Evolutionary conservation across 495 filamentous ascomycete species (phyloP), one percentile per base, ranked within the genome.

Genomic region (Xylaria cubensis): DNA sequence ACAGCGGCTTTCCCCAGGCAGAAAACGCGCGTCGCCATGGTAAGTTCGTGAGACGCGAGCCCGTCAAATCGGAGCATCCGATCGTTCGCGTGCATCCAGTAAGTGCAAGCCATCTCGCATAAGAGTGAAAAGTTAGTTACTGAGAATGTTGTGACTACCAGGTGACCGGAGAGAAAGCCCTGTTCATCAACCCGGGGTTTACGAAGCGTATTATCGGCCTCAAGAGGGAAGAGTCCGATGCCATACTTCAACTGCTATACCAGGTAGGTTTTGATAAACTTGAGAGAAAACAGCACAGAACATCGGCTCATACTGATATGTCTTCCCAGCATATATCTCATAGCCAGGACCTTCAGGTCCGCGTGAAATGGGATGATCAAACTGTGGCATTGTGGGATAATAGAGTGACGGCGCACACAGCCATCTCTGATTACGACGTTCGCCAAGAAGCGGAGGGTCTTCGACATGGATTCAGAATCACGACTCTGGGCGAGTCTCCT

Each of bases 361-460:
- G 92, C 24, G 92, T 93, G 75, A 86, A 88, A 74, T 94, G 91
- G 91, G 84, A 87, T 67, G 86, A 91, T 74, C 84, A 88, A 53
- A 92, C 91, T 32, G 90, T 94, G 32, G 91, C 91, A 0, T 82
- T 94, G 69, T 94, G 92, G 92, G 92, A 94, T 72, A 94, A 94
- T 72, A 84, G 92, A 6, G 86, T 90, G 15, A 88, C 86, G 2
- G 83, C 84, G 4, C 86, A 88, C 72, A 86, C 85, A n/a, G 85
- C 85, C 15, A 86, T 87, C 56, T 84, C 81, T 3, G 85, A 88
- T 70, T 88, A 86, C 66, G 82, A 87, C 71, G 83, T 84, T 15
- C 76, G 80, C 53, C 79, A 82, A 56, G 79, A 80, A 55, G 79
- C 80, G 63, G 85, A 86, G 72, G 85, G 84, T 12, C 58, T 84